A percentile compares a stretch with the other conserved stretches of the same genome.
Conservation (phyloP, 2,329 filamentous ascomycete species). For the Kalmusia sp. region DNA sequence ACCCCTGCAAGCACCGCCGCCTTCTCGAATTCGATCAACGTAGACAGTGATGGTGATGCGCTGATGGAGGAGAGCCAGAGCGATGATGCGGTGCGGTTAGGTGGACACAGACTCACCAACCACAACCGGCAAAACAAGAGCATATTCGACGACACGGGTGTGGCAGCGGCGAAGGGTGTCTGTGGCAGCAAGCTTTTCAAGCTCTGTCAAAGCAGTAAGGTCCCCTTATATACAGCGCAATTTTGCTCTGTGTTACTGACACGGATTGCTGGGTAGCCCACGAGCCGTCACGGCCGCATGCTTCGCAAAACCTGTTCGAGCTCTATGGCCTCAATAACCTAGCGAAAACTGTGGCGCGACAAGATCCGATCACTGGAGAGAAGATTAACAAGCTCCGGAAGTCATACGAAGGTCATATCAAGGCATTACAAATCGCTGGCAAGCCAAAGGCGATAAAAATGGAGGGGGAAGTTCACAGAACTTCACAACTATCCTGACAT, state of each 20-base stretch:
- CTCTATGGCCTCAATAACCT: constrained; percentile 64
- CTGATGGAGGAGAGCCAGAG: constrained; percentile 48
- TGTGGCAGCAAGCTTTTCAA: constrained; percentile 43
- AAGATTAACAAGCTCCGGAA: constrained; percentile 69
- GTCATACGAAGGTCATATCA: constrained; percentile 62
- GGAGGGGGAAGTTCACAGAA: constrained; percentile 42
- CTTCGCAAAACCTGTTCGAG: constrained; percentile 64
- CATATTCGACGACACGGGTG: constrained; percentile 31
- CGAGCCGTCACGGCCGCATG: constrained; percentile 60
- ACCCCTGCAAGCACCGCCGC: constrained; percentile 49
- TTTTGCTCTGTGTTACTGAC: constrained; percentile 36
- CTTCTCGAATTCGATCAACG: constrained; percentile 35
- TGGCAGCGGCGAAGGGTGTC: constrained; percentile 39
- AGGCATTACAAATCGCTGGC: constrained; percentile 56
- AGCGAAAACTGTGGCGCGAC: constrained; percentile 64
- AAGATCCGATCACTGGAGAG: constrained; percentile 67
- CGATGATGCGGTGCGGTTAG: constrained; percentile 35
- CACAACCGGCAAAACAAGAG: constrained; percentile 53
- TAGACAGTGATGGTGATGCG: constrained; percentile 52
- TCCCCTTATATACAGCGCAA: constrained; percentile 25
- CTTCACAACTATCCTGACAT: constrained; percentile 49
- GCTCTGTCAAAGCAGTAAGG: constrained; percentile 44
- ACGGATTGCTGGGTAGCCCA: constrained; percentile 39
- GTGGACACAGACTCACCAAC: constrained; percentile 51
- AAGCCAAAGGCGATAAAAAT: constrained; percentile 56